These are phyloP conservation scores for Colletotrichum sublineola DNA, from an alignment of 2,329 filamentous ascomycete genomes.

Conservation along the genomic window DNA sequence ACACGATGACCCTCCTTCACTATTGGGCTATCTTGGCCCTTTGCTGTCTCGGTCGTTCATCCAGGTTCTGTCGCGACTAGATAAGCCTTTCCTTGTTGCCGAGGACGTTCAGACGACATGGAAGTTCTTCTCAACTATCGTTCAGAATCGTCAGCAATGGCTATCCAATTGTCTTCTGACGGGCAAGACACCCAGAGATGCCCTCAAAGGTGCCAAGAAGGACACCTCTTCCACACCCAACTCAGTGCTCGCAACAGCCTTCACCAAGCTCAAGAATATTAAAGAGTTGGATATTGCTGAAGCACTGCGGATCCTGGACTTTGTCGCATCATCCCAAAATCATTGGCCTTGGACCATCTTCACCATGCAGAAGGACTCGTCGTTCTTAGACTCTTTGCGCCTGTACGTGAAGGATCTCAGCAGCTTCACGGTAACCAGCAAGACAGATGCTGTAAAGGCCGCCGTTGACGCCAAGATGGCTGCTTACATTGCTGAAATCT, in stretches of 20 bases:
- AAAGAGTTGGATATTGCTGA: slow-evolving; percentile 73
- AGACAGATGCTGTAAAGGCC: slow-evolving; percentile 67
- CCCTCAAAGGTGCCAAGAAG: slow-evolving; percentile 70
- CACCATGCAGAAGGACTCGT: slow-evolving; percentile 78
- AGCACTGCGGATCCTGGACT: slow-evolving; percentile 83
- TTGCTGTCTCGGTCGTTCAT: slow-evolving; percentile 88
- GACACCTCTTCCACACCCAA: slow-evolving; percentile 63
- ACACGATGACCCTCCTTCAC: slow-evolving; percentile 84
- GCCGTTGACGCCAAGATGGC: slow-evolving; percentile 79
- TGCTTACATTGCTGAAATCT: slow-evolving; percentile 86
- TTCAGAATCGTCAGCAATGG: slow-evolving; percentile 94
- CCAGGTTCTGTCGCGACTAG: slow-evolving; percentile 80
- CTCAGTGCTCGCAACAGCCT: slow-evolving; percentile 80
- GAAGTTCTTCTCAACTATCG: slow-evolving; percentile 87
- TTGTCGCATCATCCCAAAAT: slow-evolving; percentile 89
- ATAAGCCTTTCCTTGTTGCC: slow-evolving; percentile 78
- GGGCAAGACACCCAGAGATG: slow-evolving; percentile 84
- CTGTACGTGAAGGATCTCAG: slow-evolving; percentile 74
- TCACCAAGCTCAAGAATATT: slow-evolving; percentile 78
- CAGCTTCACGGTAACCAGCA: slow-evolving; percentile 64
- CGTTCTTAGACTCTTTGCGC: slow-evolving; percentile 80
- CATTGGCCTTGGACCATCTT: slow-evolving; percentile 96
- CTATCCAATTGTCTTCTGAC: slow-evolving; percentile 94
- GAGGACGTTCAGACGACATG: slow-evolving; percentile 79
- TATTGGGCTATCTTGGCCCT: slow-evolving; percentile 90